Percentiles rank a stretch among this genome's conserved stretches.
These are phyloP conservation scores for Uronychia setigera DNA, from an alignment of 73 alveolate genomes.

Conservation along the genomic window DNA sequence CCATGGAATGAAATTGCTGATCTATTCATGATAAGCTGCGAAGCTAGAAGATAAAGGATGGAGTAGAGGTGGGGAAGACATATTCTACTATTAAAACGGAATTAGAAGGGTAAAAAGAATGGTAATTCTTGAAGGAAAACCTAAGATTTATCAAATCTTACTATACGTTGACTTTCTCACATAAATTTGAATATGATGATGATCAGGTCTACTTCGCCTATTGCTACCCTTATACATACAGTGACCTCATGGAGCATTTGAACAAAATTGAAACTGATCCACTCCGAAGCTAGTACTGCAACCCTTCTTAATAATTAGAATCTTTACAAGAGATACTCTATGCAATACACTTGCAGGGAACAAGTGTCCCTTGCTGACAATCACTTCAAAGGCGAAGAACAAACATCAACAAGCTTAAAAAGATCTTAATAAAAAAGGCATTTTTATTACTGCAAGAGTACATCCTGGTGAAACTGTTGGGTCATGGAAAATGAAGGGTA, in stretches of 20 bases:
- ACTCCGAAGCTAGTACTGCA: not conserved
- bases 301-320: not conserved
- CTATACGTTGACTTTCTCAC: slow-evolving; percentile 91
- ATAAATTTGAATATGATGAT: slow-evolving; percentile 83
- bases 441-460: slow-evolving; percentile 73
- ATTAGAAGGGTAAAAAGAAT: slow-evolving; percentile 44
- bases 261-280: slow-evolving; percentile 54
- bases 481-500: slow-evolving; percentile 91
- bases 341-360: slow-evolving; percentile 91
- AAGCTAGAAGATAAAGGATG: slow-evolving; percentile 66
- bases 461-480: slow-evolving; percentile 95
- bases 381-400: slow-evolving; percentile 34
- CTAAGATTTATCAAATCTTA: slow-evolving; percentile 27
- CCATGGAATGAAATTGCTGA: slow-evolving; percentile 92
- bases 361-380: slow-evolving; percentile 70
- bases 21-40: slow-evolving; percentile 60
- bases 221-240: slow-evolving; percentile 94
- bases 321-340: slow-evolving; percentile 59
- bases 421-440: slow-evolving; percentile 42
- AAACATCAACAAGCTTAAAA: slow-evolving; percentile 38
- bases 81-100: slow-evolving; percentile 57
- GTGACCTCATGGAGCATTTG: slow-evolving; percentile 80
- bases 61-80: slow-evolving; percentile 62
- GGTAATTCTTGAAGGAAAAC: slow-evolving; percentile 17
- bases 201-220: slow-evolving; percentile 97